Conservation (phyloP, 768 basidiomycete genomes). For the Melanogaster broomeanus region DNA sequence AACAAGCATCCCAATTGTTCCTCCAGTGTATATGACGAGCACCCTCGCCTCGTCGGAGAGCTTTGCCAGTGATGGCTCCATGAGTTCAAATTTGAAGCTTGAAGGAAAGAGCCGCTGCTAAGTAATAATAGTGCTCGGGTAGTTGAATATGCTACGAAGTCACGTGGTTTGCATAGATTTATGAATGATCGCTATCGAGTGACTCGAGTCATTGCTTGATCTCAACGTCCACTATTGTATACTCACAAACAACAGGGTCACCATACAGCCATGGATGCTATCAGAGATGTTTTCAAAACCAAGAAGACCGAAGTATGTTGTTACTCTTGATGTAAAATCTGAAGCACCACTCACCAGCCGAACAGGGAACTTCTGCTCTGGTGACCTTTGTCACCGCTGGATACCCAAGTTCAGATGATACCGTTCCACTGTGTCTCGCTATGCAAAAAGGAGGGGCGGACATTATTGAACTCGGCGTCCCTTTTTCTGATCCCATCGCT, state of each 20-base stretch:
- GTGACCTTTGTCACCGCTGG: slow-evolving; percentile 96
- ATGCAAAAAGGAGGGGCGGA: slow-evolving; percentile 95
- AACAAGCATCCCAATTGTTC: slow-evolving; percentile 88
- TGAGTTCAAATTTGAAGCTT: slow-evolving; percentile 16
- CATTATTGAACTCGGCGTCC: slow-evolving; percentile 90
- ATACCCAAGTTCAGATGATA: slow-evolving; percentile 76
- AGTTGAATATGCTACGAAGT: not conserved
- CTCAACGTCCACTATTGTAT: too few relatives aligned
- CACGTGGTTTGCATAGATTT: not conserved
- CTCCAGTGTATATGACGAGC: slow-evolving; percentile 88
- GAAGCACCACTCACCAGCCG: slow-evolving; percentile 3
- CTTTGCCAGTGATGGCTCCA: slow-evolving; percentile 54
- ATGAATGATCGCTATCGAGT: not conserved
- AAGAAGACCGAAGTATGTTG: slow-evolving; percentile 21
- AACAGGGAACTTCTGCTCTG: slow-evolving; percentile 51
- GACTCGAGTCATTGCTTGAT: too few relatives aligned
- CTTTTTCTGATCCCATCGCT: slow-evolving; percentile 85
- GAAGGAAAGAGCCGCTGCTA: too few relatives aligned
- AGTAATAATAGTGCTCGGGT: slow-evolving; percentile 5
- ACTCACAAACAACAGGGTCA: not conserved
- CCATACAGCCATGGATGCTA: slow-evolving; percentile 25
- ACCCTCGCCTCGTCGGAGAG: slow-evolving; percentile 73
- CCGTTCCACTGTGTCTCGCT: slow-evolving; percentile 84
- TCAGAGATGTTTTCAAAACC: slow-evolving; percentile 27
- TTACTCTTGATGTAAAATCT: not conserved